A percentile compares a stretch with the other conserved stretches of the same genome.
phyloP scores from a whole-genome alignment of 2,329 filamentous ascomycete species.

The Clarireedia hainanense region DNA sequence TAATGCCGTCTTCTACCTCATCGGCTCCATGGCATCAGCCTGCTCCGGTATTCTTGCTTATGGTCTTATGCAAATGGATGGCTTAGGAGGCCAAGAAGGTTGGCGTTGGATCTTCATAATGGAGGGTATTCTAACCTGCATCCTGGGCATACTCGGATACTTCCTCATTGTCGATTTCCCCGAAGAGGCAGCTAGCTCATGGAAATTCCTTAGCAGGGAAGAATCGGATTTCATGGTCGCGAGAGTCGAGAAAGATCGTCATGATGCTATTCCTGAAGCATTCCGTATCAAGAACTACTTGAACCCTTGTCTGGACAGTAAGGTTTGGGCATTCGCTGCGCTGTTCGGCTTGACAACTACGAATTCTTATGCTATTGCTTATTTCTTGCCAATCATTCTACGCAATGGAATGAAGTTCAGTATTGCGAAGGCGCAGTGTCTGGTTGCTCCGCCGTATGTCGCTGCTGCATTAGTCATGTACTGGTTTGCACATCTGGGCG shows the following conservation, averaged over 20 bases:
- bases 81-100: slow-evolving; percentile 33
- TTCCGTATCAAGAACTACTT: slow-evolving; percentile 42
- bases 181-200: slow-evolving; percentile 32
- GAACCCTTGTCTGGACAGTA: slow-evolving; percentile 22
- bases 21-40: too few species aligned
- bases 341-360: too few species aligned
- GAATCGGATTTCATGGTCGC: slow-evolving; percentile 47
- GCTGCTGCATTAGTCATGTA: too few species aligned
- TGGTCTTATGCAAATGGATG: slow-evolving; percentile 38
- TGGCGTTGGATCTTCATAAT: slow-evolving; percentile 46
- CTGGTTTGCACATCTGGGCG: too few species aligned
- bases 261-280: slow-evolving; percentile 38
- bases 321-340: too few species aligned
- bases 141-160: slow-evolving; percentile 28
- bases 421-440: too few species aligned
- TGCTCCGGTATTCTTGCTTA: slow-evolving; percentile 34
- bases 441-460: too few species aligned
- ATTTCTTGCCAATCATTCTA: too few species aligned
- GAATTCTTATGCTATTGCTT: too few species aligned
- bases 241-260: slow-evolving; percentile 49
- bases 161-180: slow-evolving; percentile 19
- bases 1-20: too few species aligned
- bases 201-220: slow-evolving; percentile 41
- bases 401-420: too few species aligned
- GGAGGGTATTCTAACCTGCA: slow-evolving; percentile 39